phyloP scores from a whole-genome alignment of 441 rosid genomes.

The Macaranga tanarius region DNA sequence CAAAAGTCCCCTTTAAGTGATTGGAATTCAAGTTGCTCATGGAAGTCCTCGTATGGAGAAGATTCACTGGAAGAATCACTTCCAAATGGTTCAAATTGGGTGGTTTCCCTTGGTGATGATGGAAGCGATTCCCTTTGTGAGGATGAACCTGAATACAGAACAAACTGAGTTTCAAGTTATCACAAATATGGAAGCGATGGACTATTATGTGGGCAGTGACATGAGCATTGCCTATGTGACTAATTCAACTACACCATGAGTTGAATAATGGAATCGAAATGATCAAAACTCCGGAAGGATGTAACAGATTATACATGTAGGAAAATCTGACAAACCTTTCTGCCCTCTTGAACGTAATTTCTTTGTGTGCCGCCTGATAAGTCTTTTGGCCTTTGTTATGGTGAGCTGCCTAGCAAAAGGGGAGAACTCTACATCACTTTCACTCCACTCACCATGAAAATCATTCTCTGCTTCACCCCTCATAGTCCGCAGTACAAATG shows the following conservation, averaged over 20 bases:
- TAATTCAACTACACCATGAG: background rate
- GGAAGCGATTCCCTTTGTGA: conserved; percentile 76
- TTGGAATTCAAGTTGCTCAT: conserved; percentile 35
- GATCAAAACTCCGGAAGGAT: background rate
- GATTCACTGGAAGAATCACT: conserved; percentile 82
- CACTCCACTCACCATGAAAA: conserved; percentile 94
- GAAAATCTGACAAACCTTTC: conserved; percentile 54
- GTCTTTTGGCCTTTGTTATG: conserved; percentile 84
- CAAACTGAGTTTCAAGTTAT: conserved; percentile 14
- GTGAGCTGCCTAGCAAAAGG: conserved; percentile 94
- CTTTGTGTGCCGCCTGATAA: conserved; percentile 88
- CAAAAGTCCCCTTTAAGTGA: conserved; percentile 14
- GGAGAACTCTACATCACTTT: conserved; percentile 82
- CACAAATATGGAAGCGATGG: background rate
- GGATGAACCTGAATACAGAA: conserved; percentile 58
- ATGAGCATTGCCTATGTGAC: background rate
- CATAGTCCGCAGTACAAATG: conserved; percentile 95
- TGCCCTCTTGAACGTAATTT: conserved; percentile 76
- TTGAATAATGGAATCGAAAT: too few species aligned
- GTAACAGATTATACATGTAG: background rate
- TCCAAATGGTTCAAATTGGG: conserved; percentile 44
- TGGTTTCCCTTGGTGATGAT: conserved; percentile 71
- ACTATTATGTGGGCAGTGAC: background rate
- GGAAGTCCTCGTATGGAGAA: conserved; percentile 83
- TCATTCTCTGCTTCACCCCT: conserved; percentile 96